A percentile compares a stretch with the other conserved stretches of the same genome.
phyloP scores from a whole-genome alignment of 148 eudicot genomes.

The Fagopyrum homotropicum region DNA sequence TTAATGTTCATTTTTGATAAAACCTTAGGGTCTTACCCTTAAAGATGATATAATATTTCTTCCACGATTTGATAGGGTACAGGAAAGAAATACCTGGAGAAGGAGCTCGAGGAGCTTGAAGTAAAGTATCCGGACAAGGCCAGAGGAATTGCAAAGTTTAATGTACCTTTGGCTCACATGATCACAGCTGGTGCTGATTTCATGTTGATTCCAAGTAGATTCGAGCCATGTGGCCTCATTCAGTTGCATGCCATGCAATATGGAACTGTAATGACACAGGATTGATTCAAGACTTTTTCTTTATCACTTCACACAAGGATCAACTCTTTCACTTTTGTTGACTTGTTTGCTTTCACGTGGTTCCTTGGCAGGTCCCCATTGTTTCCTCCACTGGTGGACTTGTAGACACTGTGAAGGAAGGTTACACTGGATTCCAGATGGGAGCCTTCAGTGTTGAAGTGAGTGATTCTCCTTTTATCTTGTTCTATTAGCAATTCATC shows the following conservation, averaged over 20 bases:
- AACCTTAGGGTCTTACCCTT: too few relatives aligned
- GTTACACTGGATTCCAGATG: conserved; percentile 91
- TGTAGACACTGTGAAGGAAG: conserved; percentile 89
- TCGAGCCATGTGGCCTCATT: conserved; percentile 97
- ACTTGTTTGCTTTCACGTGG: neutral
- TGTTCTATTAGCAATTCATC: neutral
- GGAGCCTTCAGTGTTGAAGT: conserved; percentile 87
- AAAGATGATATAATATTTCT: neutral
- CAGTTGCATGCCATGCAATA: conserved; percentile 94
- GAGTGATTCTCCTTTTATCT: conserved; percentile 8
- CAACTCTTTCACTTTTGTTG: neutral
- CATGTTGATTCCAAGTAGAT: conserved; percentile 83
- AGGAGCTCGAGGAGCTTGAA: conserved; percentile 70
- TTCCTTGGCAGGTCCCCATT: conserved; percentile 54
- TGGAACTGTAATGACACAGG: conserved; percentile 55
- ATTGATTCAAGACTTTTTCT: neutral
- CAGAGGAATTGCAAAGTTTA: conserved; percentile 78
- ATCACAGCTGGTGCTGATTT: conserved; percentile 89
- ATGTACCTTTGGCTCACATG: conserved; percentile 75
- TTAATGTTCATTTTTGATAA: too few relatives aligned
- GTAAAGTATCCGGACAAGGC: conserved; percentile 61
- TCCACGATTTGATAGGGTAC: conserved; percentile 50
- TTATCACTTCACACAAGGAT: neutral
- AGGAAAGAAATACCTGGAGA: conserved; percentile 78
- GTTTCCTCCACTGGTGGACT: conserved; percentile 94